Percentiles rank a stretch among this genome's conserved stretches.
Evolutionary conservation across 768 basidiomycete species (phyloP).

Genomic region (Collybia nuda): DNA sequence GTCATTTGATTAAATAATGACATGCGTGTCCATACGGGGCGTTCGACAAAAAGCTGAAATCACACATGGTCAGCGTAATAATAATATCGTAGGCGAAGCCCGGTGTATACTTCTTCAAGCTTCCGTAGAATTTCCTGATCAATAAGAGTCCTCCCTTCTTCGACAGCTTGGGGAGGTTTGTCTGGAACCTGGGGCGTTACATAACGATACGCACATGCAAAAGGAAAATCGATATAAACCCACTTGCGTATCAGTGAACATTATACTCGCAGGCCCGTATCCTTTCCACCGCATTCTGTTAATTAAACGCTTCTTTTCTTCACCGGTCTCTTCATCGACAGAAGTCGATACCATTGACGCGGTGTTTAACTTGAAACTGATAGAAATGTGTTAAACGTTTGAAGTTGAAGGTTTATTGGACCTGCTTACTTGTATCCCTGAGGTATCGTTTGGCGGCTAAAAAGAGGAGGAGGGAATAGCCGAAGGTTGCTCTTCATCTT

Average conservation of each 20-base stretch:
- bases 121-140: slow-evolving; percentile 54
- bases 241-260: slow-evolving; percentile 59
- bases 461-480: slow-evolving; percentile 86
- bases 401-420: neutral
- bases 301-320: slow-evolving; percentile 80
- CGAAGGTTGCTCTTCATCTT: slow-evolving; percentile 57
- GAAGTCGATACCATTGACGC: slow-evolving; percentile 69
- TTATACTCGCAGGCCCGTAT: slow-evolving; percentile 70
- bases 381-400: neutral
- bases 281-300: slow-evolving; percentile 88
- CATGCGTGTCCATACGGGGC: slow-evolving; percentile 89
- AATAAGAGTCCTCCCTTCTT: slow-evolving; percentile 54
- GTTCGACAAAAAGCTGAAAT: slow-evolving; percentile 65
- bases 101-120: slow-evolving; percentile 47
- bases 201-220: no score
- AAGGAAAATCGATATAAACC: slow-evolving; percentile 20
- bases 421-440: slow-evolving; percentile 73
- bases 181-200: slow-evolving; percentile 54
- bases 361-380: slow-evolving; percentile 76
- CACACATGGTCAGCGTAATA: neutral
- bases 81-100: neutral
- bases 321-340: slow-evolving; percentile 73
- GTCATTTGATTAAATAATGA: slow-evolving; percentile 84
- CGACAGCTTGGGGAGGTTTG: slow-evolving; percentile 59
- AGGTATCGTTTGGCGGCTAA: slow-evolving; percentile 78